Conservation (phyloP, 2,329 filamentous ascomycete genomes). For the Aspergillus fructus region DNA sequence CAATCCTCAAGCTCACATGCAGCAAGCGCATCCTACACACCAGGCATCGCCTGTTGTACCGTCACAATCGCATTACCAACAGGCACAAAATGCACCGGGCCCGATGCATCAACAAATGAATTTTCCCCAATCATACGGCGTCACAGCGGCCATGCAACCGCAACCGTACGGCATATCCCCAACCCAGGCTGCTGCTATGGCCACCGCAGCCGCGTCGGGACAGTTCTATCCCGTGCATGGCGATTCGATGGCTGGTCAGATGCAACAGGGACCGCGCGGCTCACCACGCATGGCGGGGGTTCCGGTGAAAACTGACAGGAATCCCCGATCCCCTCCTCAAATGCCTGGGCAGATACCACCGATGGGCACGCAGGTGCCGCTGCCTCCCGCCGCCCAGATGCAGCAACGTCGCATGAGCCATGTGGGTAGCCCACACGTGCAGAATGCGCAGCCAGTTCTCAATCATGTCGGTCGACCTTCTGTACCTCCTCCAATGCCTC, state of each 20-base stretch:
- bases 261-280: slow-evolving; percentile 55
- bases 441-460: slow-evolving; percentile 73
- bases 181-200: slow-evolving; percentile 90
- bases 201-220: slow-evolving; percentile 86
- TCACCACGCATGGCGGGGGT: slow-evolving; percentile 75
- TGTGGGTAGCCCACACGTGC: slow-evolving; percentile 71
- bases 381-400: slow-evolving; percentile 59
- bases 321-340: slow-evolving; percentile 73
- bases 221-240: slow-evolving; percentile 73
- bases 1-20: slow-evolving; percentile 66
- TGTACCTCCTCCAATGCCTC: slow-evolving; percentile 51
- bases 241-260: slow-evolving; percentile 65
- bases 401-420: slow-evolving; percentile 70
- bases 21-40: slow-evolving; percentile 57
- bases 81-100: slow-evolving; percentile 61
- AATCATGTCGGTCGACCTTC: slow-evolving; percentile 62
- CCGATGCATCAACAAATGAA: slow-evolving; percentile 68
- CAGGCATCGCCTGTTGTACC: slow-evolving; percentile 79
- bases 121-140: slow-evolving; percentile 76
- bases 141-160: slow-evolving; percentile 72
- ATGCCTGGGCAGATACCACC: slow-evolving; percentile 61
- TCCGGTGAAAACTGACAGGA: slow-evolving; percentile 70
- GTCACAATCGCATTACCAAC: slow-evolving; percentile 69
- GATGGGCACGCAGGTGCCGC: slow-evolving; percentile 48
- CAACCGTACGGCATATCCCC: slow-evolving; percentile 72